Evolutionary conservation across 2,329 filamentous ascomycete genomes (phyloP).

Genomic region (Fusarium protoensiforme): DNA sequence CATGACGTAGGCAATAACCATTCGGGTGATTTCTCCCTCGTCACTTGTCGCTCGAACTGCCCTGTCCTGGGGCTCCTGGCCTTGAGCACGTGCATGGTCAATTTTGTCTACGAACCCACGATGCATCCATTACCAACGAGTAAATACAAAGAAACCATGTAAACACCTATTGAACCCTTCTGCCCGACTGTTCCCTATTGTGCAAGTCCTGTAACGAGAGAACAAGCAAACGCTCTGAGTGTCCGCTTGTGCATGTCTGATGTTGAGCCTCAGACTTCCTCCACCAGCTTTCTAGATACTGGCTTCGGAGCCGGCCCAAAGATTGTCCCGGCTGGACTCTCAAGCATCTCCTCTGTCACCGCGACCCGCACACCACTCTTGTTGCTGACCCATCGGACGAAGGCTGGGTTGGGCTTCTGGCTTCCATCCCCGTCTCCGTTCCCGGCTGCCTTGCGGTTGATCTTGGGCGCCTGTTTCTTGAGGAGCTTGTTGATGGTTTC

Average conservation of each 20-base stretch:
- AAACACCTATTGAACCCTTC: background rate
- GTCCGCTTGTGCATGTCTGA: background rate
- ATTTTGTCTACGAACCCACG: background rate
- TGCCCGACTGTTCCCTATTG: background rate
- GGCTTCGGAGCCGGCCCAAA: constrained; percentile 57
- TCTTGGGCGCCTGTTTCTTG: constrained; percentile 86
- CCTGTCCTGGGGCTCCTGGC: background rate
- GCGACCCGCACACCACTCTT: constrained; percentile 71
- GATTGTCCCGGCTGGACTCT: constrained; percentile 68
- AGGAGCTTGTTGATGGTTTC: constrained; percentile 92
- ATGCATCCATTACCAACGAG: background rate
- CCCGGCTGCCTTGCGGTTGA: constrained; percentile 62
- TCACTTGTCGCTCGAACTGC: background rate
- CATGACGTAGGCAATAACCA: background rate
- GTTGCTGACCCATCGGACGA: constrained; percentile 77
- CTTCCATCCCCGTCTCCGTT: constrained; percentile 55
- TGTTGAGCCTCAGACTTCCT: constrained; percentile 59
- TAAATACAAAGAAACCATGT: background rate
- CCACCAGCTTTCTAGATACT: constrained; percentile 61
- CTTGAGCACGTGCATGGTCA: background rate
- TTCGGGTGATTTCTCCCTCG: background rate
- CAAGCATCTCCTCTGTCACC: constrained; percentile 76
- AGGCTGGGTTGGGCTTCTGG: constrained; percentile 67
- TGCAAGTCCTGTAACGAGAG: background rate
- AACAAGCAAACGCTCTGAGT: background rate